These are phyloP conservation scores for Lithospermum erythrorhizon DNA, from an alignment of 257 asterid species.

Conservation along the genomic window DNA sequence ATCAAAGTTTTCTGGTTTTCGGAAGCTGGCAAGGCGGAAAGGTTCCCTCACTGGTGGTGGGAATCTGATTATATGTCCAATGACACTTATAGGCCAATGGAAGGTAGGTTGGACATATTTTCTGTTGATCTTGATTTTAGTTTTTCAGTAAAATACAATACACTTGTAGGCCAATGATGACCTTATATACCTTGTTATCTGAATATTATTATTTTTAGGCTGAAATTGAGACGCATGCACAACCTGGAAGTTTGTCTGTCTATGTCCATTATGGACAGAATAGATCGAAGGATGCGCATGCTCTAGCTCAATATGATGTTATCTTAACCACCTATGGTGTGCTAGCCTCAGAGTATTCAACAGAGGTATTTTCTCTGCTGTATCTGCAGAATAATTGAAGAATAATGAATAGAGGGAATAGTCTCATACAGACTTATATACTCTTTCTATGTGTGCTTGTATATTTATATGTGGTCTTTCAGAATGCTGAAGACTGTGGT, in stretches of 20 bases:
- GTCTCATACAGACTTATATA: background rate
- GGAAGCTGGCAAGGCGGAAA: constrained; percentile 51
- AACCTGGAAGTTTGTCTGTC: constrained; percentile 62
- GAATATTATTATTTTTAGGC: constrained; percentile 37
- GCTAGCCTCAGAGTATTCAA: constrained; percentile 72
- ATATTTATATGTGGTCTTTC: constrained; percentile 9
- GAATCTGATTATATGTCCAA: constrained; percentile 83
- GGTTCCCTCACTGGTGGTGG: constrained; percentile 55
- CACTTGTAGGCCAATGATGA: background rate
- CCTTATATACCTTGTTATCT: background rate
- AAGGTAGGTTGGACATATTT: constrained; percentile 43
- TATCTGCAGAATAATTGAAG: no score
- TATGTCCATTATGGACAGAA: constrained; percentile 89
- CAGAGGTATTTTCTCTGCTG: constrained; percentile 49
- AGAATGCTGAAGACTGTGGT: constrained; percentile 73
- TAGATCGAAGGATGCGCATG: constrained; percentile 71
- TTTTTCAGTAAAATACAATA: background rate
- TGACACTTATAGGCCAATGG: constrained; percentile 97
- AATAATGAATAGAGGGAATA: constrained; percentile 3
- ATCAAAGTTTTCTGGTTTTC: constrained; percentile 45
- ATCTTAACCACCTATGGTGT: constrained; percentile 94
- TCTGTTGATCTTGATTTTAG: constrained; percentile 9
- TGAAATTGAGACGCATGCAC: constrained; percentile 84
- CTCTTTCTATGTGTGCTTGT: background rate
- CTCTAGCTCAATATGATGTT: constrained; percentile 71